phyloP scores from a whole-genome alignment of 208 protist genomes.

The Trypanosoma congolense region DNA sequence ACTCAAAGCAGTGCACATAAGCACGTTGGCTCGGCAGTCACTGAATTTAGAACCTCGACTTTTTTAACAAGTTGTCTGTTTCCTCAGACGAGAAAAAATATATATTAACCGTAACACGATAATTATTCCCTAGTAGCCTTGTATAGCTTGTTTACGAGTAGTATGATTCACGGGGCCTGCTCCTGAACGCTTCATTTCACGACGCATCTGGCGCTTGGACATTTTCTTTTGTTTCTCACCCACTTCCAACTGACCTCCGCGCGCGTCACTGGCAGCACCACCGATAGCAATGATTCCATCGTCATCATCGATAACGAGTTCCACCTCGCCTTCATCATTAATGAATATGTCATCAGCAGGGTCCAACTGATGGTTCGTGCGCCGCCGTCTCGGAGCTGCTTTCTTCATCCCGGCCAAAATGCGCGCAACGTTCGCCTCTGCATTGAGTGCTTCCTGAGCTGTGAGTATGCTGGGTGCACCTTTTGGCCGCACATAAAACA shows the following conservation, averaged over 20 bases:
- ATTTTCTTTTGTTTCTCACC: slow-evolving; percentile 25
- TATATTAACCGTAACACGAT: too few relatives aligned
- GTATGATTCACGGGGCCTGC: slow-evolving; percentile 50
- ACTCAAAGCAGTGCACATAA: too few relatives aligned
- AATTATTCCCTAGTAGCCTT: slow-evolving; percentile 35
- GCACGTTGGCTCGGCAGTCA: too few relatives aligned
- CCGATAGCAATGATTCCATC: slow-evolving; percentile 78
- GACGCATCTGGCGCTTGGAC: slow-evolving; percentile 64
- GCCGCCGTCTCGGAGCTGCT: slow-evolving; percentile 35
- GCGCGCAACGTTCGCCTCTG: slow-evolving; percentile 48
- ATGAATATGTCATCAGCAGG: slow-evolving; percentile 68
- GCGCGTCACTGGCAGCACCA: too few relatives aligned
- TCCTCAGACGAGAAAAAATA: too few relatives aligned
- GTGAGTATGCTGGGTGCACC: slow-evolving; percentile 40
- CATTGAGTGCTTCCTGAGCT: slow-evolving; percentile 73
- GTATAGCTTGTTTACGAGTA: slow-evolving; percentile 46
- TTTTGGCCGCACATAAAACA: slow-evolving; percentile 71
- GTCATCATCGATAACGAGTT: slow-evolving; percentile 83
- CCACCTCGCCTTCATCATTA: slow-evolving; percentile 72
- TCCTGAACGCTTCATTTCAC: slow-evolving; percentile 56
- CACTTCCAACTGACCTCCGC: too few relatives aligned
- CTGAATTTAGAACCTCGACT: too few relatives aligned
- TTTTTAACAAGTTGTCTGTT: too few relatives aligned
- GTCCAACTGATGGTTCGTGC: slow-evolving; percentile 78
- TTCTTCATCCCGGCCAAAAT: slow-evolving; percentile 23